Evolutionary conservation across 1,284 basidiomycete species (phyloP).

Genomic region (Cutaneotrichosporon cutaneum): DNA sequence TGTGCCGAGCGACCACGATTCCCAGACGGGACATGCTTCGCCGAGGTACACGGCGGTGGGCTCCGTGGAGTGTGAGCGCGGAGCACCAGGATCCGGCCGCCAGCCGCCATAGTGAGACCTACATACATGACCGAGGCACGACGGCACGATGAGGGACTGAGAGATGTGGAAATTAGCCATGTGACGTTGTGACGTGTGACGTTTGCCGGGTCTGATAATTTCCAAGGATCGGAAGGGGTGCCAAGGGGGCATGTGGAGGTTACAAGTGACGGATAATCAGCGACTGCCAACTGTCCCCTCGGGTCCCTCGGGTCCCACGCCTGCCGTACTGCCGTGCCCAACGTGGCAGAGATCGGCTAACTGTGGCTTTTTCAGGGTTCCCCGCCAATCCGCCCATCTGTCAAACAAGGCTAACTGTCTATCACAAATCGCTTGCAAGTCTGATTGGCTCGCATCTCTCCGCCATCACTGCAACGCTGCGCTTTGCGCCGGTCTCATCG

Average conservation of each 20-base stretch:
- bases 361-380: neutral
- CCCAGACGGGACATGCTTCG: neutral
- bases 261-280: neutral
- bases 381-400: neutral
- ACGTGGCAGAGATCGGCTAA: neutral
- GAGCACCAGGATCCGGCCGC: constrained; percentile 6
- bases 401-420: too few species aligned
- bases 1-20: neutral
- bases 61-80: neutral
- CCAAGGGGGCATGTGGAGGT: neutral
- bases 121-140: neutral
- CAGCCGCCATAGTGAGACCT: neutral
- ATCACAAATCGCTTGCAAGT: too few species aligned
- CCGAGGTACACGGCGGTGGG: neutral
- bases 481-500: neutral
- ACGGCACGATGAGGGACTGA: neutral
- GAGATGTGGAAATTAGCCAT: too few species aligned
- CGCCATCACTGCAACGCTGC: too few species aligned
- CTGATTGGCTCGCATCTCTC: too few species aligned
- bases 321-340: neutral
- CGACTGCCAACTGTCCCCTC: neutral
- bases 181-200: neutral
- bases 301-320: too few species aligned
- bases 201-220: neutral
- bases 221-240: neutral